These are phyloP conservation scores for Lichtheimia hyalospora DNA, from an alignment of 371 early-diverging fungal species.

Conservation along the genomic window DNA sequence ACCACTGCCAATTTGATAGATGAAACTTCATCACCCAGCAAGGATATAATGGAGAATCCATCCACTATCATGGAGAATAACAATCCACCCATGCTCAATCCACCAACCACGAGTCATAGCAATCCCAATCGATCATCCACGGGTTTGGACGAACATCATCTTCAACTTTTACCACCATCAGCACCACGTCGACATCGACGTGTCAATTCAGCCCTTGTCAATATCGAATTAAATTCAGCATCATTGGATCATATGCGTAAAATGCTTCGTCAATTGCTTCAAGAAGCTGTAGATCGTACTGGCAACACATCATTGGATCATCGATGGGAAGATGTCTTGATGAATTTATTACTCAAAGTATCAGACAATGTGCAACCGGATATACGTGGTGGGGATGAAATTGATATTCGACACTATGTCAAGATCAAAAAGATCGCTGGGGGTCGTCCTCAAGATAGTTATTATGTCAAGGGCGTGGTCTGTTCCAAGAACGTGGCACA, in stretches of 20 bases:
- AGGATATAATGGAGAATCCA: too few relatives aligned
- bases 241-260: constrained; percentile 64
- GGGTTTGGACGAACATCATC: too few relatives aligned
- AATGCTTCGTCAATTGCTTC: constrained; percentile 56
- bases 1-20: constrained; percentile 14
- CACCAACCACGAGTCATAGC: too few relatives aligned
- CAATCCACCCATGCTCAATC: too few relatives aligned
- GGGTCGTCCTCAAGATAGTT: constrained; percentile 75
- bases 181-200: constrained; percentile 25
- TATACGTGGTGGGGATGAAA: constrained; percentile 75
- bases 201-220: constrained; percentile 33
- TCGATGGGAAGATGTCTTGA: constrained; percentile 80
- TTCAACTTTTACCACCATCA: too few relatives aligned
- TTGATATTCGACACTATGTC: constrained; percentile 89
- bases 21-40: constrained; percentile 4
- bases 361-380: constrained; percentile 70
- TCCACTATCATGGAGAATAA: too few relatives aligned
- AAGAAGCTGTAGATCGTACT: constrained; percentile 50
- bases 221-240: constrained; percentile 56
- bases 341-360: constrained; percentile 70
- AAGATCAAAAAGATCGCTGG: constrained; percentile 97
- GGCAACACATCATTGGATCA: constrained; percentile 21
- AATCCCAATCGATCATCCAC: too few relatives aligned
- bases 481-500: constrained; percentile 91
- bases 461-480: constrained; percentile 85